These are phyloP conservation scores for Furculomyces boomerangus DNA, from an alignment of 371 early-diverging fungal genomes.

Conservation along the genomic window DNA sequence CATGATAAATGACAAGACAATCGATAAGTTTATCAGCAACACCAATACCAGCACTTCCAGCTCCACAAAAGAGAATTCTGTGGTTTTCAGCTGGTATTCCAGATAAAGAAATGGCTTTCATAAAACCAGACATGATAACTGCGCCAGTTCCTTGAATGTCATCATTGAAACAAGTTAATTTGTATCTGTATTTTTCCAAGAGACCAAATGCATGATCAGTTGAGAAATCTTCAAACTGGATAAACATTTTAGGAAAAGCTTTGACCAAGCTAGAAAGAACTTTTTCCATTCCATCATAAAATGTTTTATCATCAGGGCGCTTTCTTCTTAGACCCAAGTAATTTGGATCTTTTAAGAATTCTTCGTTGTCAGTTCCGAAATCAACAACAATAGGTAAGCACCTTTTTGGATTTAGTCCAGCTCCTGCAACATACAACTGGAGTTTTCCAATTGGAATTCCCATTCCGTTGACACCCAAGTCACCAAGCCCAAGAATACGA, in stretches of 20 bases:
- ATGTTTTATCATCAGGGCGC: conserved; percentile 53
- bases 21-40: conserved; percentile 67
- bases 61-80: conserved; percentile 74
- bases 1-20: conserved; percentile 46
- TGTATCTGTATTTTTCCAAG: conserved; percentile 40
- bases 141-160: conserved; percentile 65
- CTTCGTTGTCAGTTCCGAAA: conserved; percentile 71
- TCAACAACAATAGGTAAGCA: conserved; percentile 77
- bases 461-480: conserved; percentile 79
- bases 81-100: conserved; percentile 41
- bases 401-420: conserved; percentile 69
- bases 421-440: conserved; percentile 75
- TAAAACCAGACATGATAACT: conserved; percentile 76
- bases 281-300: conserved; percentile 59
- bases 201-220: conserved; percentile 71
- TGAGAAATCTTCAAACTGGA: conserved; percentile 88
- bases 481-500: conserved; percentile 82
- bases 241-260: conserved; percentile 54
- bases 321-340: conserved; percentile 64
- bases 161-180: conserved; percentile 39
- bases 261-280: conserved; percentile 48
- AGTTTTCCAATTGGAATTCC: conserved; percentile 86
- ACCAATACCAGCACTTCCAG: conserved; percentile 77
- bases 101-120: conserved; percentile 55
- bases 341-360: conserved; percentile 56